Evolutionary conservation across 2,329 filamentous ascomycete species (phyloP).

Genomic region (Bipolaris bicolor): DNA sequence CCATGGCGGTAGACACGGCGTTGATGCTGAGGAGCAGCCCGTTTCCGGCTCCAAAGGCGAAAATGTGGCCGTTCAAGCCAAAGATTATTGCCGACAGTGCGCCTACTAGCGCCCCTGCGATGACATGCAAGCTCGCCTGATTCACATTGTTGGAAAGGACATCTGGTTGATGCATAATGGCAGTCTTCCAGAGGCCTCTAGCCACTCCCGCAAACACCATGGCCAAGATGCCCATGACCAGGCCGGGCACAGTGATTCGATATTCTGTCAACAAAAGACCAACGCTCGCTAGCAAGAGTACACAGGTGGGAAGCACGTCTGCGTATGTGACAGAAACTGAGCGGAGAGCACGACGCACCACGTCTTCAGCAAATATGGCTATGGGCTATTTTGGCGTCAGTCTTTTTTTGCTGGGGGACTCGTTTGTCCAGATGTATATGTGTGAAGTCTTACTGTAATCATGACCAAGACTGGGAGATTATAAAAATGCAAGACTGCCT

Average conservation of each 20-base stretch:
- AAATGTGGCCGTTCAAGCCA: conserved; percentile 6
- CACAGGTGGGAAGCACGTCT: conserved; percentile 19
- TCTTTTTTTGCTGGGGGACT: background rate
- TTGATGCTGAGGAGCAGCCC: conserved; percentile 20
- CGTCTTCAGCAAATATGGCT: conserved; percentile 22
- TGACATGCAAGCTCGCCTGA: conserved; percentile 1
- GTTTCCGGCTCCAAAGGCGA: conserved; percentile 12
- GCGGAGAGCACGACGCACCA: conserved; percentile 13
- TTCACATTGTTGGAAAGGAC: background rate
- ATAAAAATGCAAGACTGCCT: conserved; percentile 39
- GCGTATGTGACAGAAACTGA: conserved; percentile 10
- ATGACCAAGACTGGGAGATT: conserved; percentile 39
- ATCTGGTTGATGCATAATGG: conserved; percentile 10
- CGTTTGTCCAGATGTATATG: background rate
- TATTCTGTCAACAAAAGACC: conserved; percentile 34
- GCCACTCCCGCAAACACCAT: conserved; percentile 30
- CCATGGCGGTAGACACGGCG: conserved; percentile 15
- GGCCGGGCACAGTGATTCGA: conserved; percentile 25
- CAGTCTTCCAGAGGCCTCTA: conserved; percentile 17
- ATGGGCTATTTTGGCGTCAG: conserved; percentile 19
- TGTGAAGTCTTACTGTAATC: conserved; percentile 31
- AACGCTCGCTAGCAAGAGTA: conserved; percentile 21
- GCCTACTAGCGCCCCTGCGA: conserved; percentile 9
- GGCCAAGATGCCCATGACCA: conserved; percentile 28
- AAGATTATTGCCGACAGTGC: conserved; percentile 9